Evolutionary conservation across 495 filamentous ascomycete species (phyloP).

Genomic region (Penicillium turbatum): DNA sequence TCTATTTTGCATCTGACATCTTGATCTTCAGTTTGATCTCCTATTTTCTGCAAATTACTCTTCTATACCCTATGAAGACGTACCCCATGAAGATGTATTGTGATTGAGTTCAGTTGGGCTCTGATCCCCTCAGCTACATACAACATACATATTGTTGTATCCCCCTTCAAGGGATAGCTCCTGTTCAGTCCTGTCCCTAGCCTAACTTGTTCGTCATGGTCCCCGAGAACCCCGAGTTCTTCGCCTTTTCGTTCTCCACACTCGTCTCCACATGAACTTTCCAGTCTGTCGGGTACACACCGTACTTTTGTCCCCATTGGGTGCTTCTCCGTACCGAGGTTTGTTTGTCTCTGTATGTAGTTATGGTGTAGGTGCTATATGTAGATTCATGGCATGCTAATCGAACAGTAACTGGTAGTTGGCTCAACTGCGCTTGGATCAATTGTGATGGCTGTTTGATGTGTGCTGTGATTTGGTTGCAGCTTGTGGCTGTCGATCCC

Average conservation of each 20-base stretch:
- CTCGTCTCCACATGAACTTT: neutral
- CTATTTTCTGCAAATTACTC: neutral
- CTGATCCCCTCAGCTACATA: too few species aligned
- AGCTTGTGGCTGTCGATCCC: neutral
- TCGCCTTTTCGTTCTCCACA: neutral
- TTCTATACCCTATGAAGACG: too few species aligned
- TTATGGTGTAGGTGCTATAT: too few species aligned
- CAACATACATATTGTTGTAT: too few species aligned
- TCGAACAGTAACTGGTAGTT: too few species aligned
- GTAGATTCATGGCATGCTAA: too few species aligned
- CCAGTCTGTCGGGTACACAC: neutral
- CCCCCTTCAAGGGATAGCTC: neutral
- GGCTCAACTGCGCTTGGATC: too few species aligned
- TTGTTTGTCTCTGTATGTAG: neutral
- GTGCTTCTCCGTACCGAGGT: neutral
- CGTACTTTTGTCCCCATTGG: slow-evolving; percentile 3
- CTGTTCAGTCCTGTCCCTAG: neutral
- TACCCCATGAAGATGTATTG: too few species aligned
- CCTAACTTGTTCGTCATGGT: neutral
- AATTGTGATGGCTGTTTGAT: neutral
- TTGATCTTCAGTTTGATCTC: neutral
- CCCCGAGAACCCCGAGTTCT: slow-evolving; percentile 4
- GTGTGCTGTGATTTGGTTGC: neutral
- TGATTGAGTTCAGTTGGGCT: neutral
- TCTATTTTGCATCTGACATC: neutral